A percentile compares a stretch with the other conserved stretches of the same genome.
phyloP scores from a whole-genome alignment of 2,329 filamentous ascomycete species.

The Hypoxylon sp. region DNA sequence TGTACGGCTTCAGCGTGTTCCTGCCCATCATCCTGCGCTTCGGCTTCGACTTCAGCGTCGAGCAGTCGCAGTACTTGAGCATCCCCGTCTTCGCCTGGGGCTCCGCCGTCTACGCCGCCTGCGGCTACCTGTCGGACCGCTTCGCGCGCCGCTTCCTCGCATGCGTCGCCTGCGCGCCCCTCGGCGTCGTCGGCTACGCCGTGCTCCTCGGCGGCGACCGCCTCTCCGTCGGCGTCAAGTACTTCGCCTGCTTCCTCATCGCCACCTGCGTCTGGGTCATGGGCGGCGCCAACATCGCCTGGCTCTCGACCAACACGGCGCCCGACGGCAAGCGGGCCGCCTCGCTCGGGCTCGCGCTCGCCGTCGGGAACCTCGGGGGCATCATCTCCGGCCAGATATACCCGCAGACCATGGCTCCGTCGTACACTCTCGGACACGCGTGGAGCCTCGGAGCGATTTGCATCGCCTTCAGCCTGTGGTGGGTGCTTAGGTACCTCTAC shows the following conservation, averaged over 20 bases:
- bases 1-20: constrained; percentile 36
- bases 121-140: constrained; percentile 29
- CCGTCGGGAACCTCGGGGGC: constrained; percentile 30
- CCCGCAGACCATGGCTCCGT: constrained; percentile 29
- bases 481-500: constrained; percentile 29
- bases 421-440: constrained; percentile 31
- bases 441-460: constrained; percentile 32
- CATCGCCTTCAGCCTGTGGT: constrained; percentile 29
- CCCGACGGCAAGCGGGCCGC: constrained; percentile 34
- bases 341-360: constrained; percentile 27
- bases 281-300: constrained; percentile 33
- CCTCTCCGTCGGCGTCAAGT: constrained; percentile 29
- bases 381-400: constrained; percentile 37
- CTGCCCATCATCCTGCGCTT: constrained; percentile 35
- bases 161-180: constrained; percentile 26
- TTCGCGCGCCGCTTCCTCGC: constrained; percentile 29
- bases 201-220: constrained; percentile 29
- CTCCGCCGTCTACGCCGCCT: constrained; percentile 25
- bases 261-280: constrained; percentile 33
- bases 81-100: constrained; percentile 37
- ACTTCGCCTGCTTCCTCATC: constrained; percentile 35
- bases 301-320: constrained; percentile 34
- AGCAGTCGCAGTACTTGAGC: constrained; percentile 34
- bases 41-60: constrained; percentile 34
- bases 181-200: constrained; percentile 28